Percentiles rank a stretch among this genome's conserved stretches.
Conservation (phyloP, 805 yeast genomes). For the Yarrowia sp. region DNA sequence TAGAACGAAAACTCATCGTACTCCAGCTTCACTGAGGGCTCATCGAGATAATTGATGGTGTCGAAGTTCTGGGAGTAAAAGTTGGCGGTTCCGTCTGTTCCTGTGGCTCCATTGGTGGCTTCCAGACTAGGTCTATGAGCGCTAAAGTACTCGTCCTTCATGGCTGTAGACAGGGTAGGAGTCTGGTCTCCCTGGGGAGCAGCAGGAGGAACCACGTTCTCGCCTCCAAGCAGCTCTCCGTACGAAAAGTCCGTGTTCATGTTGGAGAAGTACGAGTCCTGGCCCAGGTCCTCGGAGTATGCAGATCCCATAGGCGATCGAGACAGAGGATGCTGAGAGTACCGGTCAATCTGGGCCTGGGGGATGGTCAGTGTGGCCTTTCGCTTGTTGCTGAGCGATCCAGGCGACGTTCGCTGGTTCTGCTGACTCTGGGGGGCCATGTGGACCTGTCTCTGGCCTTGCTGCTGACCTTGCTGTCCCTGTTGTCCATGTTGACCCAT, state of each 20-base stretch:
- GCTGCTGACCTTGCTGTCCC: neutral
- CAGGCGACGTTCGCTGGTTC: slow-evolving; percentile 9
- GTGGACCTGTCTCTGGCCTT: neutral
- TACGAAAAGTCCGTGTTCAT: slow-evolving; percentile 30
- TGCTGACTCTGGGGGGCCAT: neutral
- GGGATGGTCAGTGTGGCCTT: slow-evolving; percentile 35
- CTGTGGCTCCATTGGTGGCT: neutral
- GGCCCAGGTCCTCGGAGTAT: slow-evolving; percentile 29
- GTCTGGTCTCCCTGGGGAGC: slow-evolving; percentile 37
- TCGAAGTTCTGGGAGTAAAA: slow-evolving; percentile 26
- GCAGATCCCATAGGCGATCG: slow-evolving; percentile 34
- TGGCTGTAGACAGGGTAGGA: slow-evolving; percentile 26
- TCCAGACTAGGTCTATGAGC: slow-evolving; percentile 24
- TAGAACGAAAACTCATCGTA: slow-evolving; percentile 35
- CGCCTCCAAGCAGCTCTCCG: slow-evolving; percentile 20
- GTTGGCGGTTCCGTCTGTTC: neutral
- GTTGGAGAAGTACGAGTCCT: slow-evolving; percentile 33
- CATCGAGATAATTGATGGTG: slow-evolving; percentile 4
- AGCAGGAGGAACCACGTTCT: slow-evolving; percentile 32
- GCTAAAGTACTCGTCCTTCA: slow-evolving; percentile 29
- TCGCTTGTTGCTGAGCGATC: slow-evolving; percentile 23
- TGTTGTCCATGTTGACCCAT: neutral
- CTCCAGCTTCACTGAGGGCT: slow-evolving; percentile 24
- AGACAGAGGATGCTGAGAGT: slow-evolving; percentile 25
- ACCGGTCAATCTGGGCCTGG: slow-evolving; percentile 37